Evolutionary conservation across 208 protist species (phyloP).

Genomic region (Leishmania turanica): DNA sequence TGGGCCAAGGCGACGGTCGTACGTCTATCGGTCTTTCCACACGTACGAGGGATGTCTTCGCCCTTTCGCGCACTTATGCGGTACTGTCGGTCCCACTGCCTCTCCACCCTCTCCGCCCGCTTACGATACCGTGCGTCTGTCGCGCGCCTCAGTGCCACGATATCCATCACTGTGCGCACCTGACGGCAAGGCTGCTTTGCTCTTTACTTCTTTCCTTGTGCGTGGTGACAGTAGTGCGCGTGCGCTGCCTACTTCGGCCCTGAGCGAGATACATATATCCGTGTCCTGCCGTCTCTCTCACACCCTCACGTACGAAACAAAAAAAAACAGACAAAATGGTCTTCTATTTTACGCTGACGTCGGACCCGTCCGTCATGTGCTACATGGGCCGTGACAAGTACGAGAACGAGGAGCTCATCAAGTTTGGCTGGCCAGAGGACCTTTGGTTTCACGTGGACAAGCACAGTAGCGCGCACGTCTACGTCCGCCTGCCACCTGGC

Average conservation of each 20-base stretch:
- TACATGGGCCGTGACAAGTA: conserved; percentile 99
- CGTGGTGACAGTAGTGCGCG: background rate
- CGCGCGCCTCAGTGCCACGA: background rate
- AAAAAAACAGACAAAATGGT: conserved; percentile 65
- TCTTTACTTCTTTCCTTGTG: background rate
- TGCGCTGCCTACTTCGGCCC: background rate
- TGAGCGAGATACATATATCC: background rate
- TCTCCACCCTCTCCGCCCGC: background rate
- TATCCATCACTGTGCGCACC: background rate
- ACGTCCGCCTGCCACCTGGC: conserved; percentile 93
- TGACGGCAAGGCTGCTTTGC: background rate
- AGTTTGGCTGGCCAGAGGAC: conserved; percentile 97
- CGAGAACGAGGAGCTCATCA: conserved; percentile 99
- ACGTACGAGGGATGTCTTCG: background rate
- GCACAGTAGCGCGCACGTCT: conserved; percentile 98
- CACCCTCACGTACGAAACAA: background rate
- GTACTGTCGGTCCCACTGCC: background rate
- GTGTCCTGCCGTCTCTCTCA: background rate
- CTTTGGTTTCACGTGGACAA: conserved; percentile 99
- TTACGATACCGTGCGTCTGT: background rate
- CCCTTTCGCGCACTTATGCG: background rate
- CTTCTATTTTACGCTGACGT: conserved; percentile 92
- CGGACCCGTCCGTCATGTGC: conserved; percentile 88
- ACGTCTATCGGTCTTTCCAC: conserved; percentile 4
- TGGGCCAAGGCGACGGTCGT: background rate